Conservation (phyloP, 306 rosid species). For the Alnus rubra region DNA sequence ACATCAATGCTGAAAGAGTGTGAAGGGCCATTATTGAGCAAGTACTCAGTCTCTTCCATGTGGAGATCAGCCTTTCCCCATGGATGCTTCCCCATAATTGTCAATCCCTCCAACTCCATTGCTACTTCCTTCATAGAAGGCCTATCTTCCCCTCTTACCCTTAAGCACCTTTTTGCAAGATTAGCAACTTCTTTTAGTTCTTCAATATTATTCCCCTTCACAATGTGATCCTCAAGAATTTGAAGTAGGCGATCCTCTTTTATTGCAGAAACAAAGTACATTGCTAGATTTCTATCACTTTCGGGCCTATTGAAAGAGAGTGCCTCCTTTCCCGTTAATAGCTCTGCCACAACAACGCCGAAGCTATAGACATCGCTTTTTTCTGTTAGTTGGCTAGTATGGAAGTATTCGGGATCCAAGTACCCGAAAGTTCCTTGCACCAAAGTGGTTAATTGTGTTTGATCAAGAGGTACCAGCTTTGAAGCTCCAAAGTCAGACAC, state of each 20-base stretch:
- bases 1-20: not conserved
- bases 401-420: slow-evolving; percentile 42
- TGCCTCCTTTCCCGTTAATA: slow-evolving; percentile 37
- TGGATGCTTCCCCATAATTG: not conserved
- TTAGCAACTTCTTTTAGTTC: slow-evolving; percentile 28
- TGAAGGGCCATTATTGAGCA: not conserved
- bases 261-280: slow-evolving; percentile 28
- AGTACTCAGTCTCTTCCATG: slow-evolving; percentile 7
- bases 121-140: too few relatives aligned
- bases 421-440: slow-evolving; percentile 58
- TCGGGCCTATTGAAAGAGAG: slow-evolving; percentile 19
- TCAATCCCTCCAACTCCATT: slow-evolving; percentile 25
- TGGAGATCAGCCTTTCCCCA: slow-evolving; percentile 1
- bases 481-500: slow-evolving; percentile 54
- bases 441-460: slow-evolving; percentile 33
- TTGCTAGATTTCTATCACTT: slow-evolving; percentile 27
- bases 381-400: slow-evolving; percentile 33
- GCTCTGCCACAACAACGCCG: slow-evolving; percentile 43
- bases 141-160: slow-evolving; percentile 38
- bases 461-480: slow-evolving; percentile 43
- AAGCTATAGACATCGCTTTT: slow-evolving; percentile 60
- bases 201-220: slow-evolving; percentile 18
- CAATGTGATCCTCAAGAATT: slow-evolving; percentile 32
- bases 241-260: slow-evolving; percentile 20
- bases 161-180: slow-evolving; percentile 36